Conservation (phyloP, 2,329 filamentous ascomycete genomes). For the Capronia epimyces region DNA sequence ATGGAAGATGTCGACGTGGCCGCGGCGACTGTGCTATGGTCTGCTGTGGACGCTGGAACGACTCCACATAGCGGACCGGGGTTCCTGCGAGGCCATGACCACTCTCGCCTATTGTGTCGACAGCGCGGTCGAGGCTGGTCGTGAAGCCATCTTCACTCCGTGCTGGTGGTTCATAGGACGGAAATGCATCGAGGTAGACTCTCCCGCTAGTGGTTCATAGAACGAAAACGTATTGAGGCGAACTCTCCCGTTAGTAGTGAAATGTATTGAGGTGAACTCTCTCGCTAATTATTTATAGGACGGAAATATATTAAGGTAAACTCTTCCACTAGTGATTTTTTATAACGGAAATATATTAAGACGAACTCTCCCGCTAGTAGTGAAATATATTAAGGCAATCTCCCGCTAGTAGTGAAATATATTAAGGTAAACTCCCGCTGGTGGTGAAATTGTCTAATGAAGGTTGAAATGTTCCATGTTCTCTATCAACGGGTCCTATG, state of each 20-base stretch:
- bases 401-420: conserved; percentile 24
- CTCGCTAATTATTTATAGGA: conserved; percentile 28
- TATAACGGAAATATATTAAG: too few species aligned
- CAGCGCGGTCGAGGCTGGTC: conserved; percentile 16
- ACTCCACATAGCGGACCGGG: conserved; percentile 21
- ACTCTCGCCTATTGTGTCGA: conserved; percentile 23
- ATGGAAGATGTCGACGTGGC: conserved; percentile 17
- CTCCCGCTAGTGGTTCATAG: too few species aligned
- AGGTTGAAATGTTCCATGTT: too few species aligned
- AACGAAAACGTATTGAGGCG: too few species aligned
- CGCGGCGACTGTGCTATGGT: conserved; percentile 10
- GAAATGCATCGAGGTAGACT: conserved; percentile 13
- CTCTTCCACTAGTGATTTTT: too few species aligned
- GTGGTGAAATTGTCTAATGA: too few species aligned
- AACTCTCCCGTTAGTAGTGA: too few species aligned
- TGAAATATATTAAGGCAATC: too few species aligned
- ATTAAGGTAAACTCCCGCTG: too few species aligned
- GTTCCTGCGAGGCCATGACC: conserved; percentile 15
- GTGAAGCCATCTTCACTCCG: conserved; percentile 23
- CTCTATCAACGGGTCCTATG: too few species aligned
- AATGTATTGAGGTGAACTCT: too few species aligned
- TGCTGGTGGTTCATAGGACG: conserved; percentile 28
- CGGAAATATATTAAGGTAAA: conserved; percentile 15
- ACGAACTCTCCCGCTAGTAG: too few species aligned
- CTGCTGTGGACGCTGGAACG: conserved; percentile 20